Evolutionary conservation across 2,329 filamentous ascomycete genomes (phyloP), one percentile per base, ranked within the genome.

Genomic region (Botrytis pseudocinerea): DNA sequence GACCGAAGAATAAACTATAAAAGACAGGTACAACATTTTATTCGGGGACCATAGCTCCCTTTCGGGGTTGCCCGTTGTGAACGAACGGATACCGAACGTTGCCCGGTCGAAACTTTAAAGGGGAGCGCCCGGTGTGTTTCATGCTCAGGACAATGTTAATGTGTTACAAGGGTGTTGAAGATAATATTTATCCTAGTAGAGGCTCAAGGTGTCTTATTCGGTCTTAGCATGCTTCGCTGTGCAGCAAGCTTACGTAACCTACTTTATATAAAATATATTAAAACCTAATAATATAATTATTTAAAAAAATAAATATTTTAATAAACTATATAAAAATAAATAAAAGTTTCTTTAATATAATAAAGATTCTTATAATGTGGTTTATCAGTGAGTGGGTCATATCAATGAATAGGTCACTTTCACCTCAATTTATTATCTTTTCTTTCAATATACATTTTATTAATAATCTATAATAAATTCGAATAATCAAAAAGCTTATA

Each of bases 1-100:
- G 54, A 59, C 54, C 54, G 54, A 59, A 59, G 54, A 59, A 59
- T 59, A 59, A 59, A 59, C 54, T 59, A 59, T 59, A 59, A 59
- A 59, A 59, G 54, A 59, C 54, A 51, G n/a, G 54, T 59, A 59
- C 54, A 59, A 59, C 54, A 59, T 59, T 35, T 59, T 35, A 59
- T 59, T 59, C 28, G 54, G 54, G 54, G 54, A 59, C 54, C 54
- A 59, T 59, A 59, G 54, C 54, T 59, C 54, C 54, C 54, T 59
- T 59, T 51, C 48, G 48, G 48, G 48, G 48, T 51, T 51, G 48
- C 48, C 48, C 22, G 48, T 51, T 51, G 48, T 51, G 48, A 51
- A 51, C 48, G 48, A 51, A 51, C 48, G 48, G 48, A 51, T 51
- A 32, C n/a, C 54, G 54, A 32, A 32, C 54, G 54, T 59, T 59